These are phyloP conservation scores for Tetragonia tetragonoides DNA, from an alignment of 148 eudicot species.

Conservation along the genomic window DNA sequence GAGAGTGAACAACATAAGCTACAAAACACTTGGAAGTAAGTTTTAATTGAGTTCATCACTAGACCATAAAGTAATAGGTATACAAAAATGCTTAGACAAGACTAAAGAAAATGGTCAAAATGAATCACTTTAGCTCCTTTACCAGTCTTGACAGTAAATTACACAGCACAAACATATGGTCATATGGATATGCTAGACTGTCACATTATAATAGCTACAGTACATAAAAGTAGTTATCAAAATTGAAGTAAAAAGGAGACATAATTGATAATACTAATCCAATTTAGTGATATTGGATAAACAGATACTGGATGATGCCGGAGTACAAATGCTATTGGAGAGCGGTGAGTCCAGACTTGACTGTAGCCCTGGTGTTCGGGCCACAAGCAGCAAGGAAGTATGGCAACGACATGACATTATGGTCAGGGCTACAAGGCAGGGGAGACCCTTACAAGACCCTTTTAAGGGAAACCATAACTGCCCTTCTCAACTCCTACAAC, in stretches of 20 bases:
- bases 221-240: too few relatives aligned
- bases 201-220: too few relatives aligned
- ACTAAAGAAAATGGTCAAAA: too few relatives aligned
- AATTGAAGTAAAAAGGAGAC: not conserved
- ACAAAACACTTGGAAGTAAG: too few relatives aligned
- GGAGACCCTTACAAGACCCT: slow-evolving; percentile 83
- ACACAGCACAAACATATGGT: too few relatives aligned
- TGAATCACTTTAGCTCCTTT: too few relatives aligned
- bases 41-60: too few relatives aligned
- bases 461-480: slow-evolving; percentile 70
- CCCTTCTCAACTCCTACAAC: slow-evolving; percentile 82
- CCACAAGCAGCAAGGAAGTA: slow-evolving; percentile 55
- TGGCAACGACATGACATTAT: slow-evolving; percentile 54
- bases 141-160: too few relatives aligned
- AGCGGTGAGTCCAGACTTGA: slow-evolving; percentile 51
- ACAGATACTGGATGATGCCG: slow-evolving; percentile 72
- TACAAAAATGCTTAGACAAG: too few relatives aligned
- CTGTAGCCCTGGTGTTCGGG: slow-evolving; percentile 72
- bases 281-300: not conserved
- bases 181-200: too few relatives aligned
- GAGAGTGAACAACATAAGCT: too few relatives aligned
- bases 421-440: slow-evolving; percentile 51
- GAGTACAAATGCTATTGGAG: slow-evolving; percentile 85
- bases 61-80: too few relatives aligned
- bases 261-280: not conserved